These are phyloP conservation scores for Fomitiporia mediterranea DNA, from an alignment of 1,284 basidiomycete species.

Conservation along the genomic window DNA sequence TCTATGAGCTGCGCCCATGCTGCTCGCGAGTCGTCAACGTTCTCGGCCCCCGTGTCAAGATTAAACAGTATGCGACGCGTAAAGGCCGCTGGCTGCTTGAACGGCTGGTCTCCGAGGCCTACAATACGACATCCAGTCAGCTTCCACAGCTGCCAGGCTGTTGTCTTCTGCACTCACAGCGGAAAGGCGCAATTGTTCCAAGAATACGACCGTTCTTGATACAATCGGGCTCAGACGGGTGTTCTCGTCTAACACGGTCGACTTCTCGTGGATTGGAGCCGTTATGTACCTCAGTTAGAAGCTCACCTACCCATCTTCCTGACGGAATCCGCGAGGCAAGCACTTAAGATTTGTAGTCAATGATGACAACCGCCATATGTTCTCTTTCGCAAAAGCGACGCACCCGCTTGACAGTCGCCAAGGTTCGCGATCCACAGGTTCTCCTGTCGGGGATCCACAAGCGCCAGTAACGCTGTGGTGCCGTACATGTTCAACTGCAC, in stretches of 20 bases:
- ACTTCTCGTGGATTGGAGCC: constrained; percentile 30
- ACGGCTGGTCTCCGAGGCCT: constrained; percentile 36
- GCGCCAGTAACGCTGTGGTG: constrained; percentile 32
- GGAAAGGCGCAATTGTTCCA: constrained; percentile 22
- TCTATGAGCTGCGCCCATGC: constrained; percentile 24
- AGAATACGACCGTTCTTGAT: constrained; percentile 25
- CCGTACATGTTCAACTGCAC: constrained; percentile 34
- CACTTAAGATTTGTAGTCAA: constrained; percentile 23
- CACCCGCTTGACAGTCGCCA: constrained; percentile 37
- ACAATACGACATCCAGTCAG: constrained; percentile 1
- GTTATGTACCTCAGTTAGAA: constrained; percentile 34
- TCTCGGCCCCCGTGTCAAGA: constrained; percentile 27
- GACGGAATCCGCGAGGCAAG: constrained; percentile 26
- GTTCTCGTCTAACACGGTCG: constrained; percentile 29
- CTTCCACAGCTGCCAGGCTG: too few relatives aligned
- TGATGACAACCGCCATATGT: background rate
- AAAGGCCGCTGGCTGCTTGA: constrained; percentile 33
- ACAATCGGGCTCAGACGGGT: constrained; percentile 33
- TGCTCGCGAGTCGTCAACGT: constrained; percentile 21
- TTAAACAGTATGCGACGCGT: constrained; percentile 33
- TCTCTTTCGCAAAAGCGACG: constrained; percentile 12
- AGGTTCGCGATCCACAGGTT: constrained; percentile 36
- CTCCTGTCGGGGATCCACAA: constrained; percentile 30
- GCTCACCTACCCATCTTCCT: constrained; percentile 27
- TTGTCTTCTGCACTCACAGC: constrained; percentile 22